phyloP scores from a whole-genome alignment of 1,284 basidiomycete species.

The Sporisorium sorghi region DNA sequence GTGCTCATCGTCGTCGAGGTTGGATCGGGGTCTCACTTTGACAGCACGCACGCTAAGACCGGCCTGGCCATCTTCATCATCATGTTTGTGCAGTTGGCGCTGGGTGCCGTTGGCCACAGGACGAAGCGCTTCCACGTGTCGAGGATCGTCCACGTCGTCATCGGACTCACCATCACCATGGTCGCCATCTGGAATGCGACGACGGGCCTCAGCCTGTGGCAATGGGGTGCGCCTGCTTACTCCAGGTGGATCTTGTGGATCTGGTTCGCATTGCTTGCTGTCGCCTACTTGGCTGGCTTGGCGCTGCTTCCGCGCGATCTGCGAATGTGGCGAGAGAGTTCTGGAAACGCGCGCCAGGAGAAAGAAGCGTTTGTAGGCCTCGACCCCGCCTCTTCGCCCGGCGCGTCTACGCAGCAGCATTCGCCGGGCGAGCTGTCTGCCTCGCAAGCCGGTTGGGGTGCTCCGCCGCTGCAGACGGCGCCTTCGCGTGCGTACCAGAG shows the following conservation, averaged over 20 bases:
- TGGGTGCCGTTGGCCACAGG: constrained; percentile 76
- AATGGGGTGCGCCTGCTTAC: constrained; percentile 37
- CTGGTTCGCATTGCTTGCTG: constrained; percentile 42
- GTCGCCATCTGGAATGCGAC: constrained; percentile 49
- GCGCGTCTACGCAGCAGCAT: constrained; percentile 25
- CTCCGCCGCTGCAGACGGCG: constrained; percentile 15
- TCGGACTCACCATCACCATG: constrained; percentile 43
- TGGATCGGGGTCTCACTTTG: constrained; percentile 28
- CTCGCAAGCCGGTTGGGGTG: constrained; percentile 23
- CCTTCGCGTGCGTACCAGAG: constrained; percentile 22
- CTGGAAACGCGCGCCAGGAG: constrained; percentile 1
- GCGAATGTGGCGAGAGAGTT: constrained; percentile 20
- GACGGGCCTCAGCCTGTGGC: constrained; percentile 51
- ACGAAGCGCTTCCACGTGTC: constrained; percentile 46
- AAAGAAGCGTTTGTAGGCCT: constrained; percentile 27
- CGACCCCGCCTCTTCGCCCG: constrained; percentile 11
- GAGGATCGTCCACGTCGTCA: constrained; percentile 47
- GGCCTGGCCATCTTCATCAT: constrained; percentile 76
- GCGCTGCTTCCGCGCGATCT: constrained; percentile 46
- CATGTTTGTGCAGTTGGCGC: constrained; percentile 74
- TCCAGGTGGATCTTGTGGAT: constrained; percentile 47
- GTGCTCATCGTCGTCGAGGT: constrained; percentile 73
- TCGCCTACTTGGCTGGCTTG: constrained; percentile 50
- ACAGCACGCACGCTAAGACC: constrained; percentile 71
- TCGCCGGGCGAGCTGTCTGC: constrained; percentile 13